phyloP scores from a whole-genome alignment of 192 early-diverging fungal genomes.

The Linnemannia hyalina region DNA sequence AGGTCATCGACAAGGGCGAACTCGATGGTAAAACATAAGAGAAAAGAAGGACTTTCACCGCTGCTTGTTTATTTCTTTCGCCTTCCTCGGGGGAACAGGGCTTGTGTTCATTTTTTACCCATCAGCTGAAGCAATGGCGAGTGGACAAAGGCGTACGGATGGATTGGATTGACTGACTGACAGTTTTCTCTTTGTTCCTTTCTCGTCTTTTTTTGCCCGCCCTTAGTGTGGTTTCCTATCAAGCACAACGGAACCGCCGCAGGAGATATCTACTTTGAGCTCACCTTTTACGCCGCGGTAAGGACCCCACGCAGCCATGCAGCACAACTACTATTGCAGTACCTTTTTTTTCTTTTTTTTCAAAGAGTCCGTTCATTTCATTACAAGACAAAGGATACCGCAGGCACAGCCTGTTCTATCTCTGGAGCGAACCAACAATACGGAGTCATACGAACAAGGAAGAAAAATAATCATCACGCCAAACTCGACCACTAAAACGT shows the following conservation, averaged over 20 bases:
- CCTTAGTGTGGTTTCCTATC: conserved; percentile 64
- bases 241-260: conserved; percentile 56
- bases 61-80: not conserved
- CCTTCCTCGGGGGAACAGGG: not conserved
- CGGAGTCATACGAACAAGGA: not conserved
- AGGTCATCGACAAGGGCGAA: conserved; percentile 64
- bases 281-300: conserved; percentile 68
- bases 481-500: not conserved
- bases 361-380: not conserved
- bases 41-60: not conserved
- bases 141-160: not conserved
- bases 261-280: conserved; percentile 66
- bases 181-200: not conserved
- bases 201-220: not conserved
- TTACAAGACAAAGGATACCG: not conserved
- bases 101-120: not conserved
- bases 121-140: not conserved
- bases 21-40: conserved; percentile 58
- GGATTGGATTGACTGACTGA: not conserved
- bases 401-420: not conserved
- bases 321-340: too few species aligned
- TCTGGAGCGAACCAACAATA: not conserved
- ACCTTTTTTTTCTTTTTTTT: too few species aligned
- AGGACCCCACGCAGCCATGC: conserved; percentile 8
- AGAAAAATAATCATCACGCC: too few species aligned